phyloP scores from a whole-genome alignment of 2,329 filamentous ascomycete genomes.

The Aureobasidium pullulans region DNA sequence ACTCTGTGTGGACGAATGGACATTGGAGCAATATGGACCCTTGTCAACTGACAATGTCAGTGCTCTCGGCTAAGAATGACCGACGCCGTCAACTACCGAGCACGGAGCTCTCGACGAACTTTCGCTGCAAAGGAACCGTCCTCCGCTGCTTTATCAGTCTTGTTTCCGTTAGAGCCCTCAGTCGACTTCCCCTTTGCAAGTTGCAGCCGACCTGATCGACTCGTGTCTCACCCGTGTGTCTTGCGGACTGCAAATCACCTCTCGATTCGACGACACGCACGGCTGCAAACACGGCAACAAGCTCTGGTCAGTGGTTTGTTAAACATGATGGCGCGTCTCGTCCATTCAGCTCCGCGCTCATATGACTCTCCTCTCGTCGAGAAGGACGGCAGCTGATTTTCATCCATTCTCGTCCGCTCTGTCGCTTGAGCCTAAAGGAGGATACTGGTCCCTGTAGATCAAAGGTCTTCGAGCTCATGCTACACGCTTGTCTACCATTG shows the following conservation, averaged over 20 bases:
- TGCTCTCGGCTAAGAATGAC: conserved; percentile 4
- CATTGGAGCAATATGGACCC: neutral
- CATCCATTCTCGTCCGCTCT: neutral
- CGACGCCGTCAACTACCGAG: conserved; percentile 2
- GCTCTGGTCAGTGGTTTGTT: conserved; percentile 3
- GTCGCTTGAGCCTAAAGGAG: neutral
- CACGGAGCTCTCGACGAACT: conserved; percentile 1
- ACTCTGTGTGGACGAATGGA: neutral
- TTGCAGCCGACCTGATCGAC: neutral
- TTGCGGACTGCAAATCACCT: neutral
- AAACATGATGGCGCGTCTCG: neutral
- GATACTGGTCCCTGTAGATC: neutral
- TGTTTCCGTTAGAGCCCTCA: neutral
- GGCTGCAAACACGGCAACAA: neutral
- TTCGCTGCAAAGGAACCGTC: neutral
- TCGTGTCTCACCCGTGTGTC: neutral
- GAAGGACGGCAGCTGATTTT: neutral
- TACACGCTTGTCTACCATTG: neutral
- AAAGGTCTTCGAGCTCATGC: neutral
- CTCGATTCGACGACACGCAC: neutral
- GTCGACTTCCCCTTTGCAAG: neutral
- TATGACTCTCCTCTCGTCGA: neutral
- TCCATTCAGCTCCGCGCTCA: neutral
- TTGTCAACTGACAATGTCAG: neutral
- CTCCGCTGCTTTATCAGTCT: neutral